phyloP scores from a whole-genome alignment of 192 early-diverging fungal genomes.

The Backusella australiensis region DNA sequence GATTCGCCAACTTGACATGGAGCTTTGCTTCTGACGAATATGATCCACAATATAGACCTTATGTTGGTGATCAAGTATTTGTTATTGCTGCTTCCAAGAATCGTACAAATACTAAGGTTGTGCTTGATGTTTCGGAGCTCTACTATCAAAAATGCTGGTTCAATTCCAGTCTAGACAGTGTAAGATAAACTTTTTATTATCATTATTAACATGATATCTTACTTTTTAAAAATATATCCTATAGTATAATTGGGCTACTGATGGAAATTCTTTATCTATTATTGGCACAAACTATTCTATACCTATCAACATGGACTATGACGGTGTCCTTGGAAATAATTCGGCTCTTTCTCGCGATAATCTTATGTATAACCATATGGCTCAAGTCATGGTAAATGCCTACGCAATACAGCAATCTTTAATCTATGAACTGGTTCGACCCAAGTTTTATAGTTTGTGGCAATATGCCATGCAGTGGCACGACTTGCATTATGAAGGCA shows the following conservation, averaged over 20 bases:
- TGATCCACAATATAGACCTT: neutral
- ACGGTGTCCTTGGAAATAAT: neutral
- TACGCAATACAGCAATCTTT: constrained; percentile 4
- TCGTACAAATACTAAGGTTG: too few relatives aligned
- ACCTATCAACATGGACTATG: constrained; percentile 1
- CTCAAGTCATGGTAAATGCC: neutral
- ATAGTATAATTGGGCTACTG: neutral
- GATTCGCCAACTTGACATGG: neutral
- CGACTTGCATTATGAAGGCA: neutral
- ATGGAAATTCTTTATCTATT: neutral
- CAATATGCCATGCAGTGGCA: neutral
- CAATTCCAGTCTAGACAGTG: neutral
- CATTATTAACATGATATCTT: neutral
- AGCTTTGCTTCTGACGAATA: neutral
- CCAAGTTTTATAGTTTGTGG: neutral
- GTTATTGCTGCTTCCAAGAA: neutral
- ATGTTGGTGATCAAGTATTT: constrained; percentile 9
- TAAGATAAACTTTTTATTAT: neutral
- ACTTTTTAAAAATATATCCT: neutral
- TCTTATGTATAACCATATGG: neutral
- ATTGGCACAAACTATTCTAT: neutral
- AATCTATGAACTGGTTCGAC: neutral
- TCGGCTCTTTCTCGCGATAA: neutral
- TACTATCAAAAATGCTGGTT: neutral
- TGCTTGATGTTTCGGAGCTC: neutral